phyloP scores from a whole-genome alignment of 1,284 basidiomycete species.

The Athelia psychrophila region DNA sequence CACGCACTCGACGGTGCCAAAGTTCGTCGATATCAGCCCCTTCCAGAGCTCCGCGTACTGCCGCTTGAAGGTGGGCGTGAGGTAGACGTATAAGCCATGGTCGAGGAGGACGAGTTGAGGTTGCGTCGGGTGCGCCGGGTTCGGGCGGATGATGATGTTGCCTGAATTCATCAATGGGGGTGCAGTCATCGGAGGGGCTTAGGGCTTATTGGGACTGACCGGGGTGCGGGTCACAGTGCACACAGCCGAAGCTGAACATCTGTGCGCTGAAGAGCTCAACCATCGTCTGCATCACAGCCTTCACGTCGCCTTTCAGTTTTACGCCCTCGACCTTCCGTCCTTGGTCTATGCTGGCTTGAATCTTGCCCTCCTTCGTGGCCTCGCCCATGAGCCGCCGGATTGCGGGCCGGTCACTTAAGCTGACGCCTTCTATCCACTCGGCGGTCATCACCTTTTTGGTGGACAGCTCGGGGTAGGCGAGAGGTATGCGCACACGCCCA shows the following conservation, averaged over 20 bases:
- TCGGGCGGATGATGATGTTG: conserved; percentile 80
- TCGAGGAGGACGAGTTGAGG: conserved; percentile 87
- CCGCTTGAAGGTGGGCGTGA: conserved; percentile 60
- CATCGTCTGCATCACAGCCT: conserved; percentile 75
- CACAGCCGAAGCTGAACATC: conserved; percentile 89
- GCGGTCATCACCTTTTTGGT: conserved; percentile 81
- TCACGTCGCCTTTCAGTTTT: conserved; percentile 58
- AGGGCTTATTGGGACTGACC: neutral
- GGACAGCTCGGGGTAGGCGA: conserved; percentile 70
- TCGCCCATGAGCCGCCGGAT: conserved; percentile 60
- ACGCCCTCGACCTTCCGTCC: conserved; percentile 21
- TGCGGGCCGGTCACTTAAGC: conserved; percentile 66
- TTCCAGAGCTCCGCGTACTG: conserved; percentile 85
- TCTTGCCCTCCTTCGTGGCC: conserved; percentile 11
- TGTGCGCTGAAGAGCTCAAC: conserved; percentile 80
- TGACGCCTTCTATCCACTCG: conserved; percentile 84
- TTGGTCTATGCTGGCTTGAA: conserved; percentile 10
- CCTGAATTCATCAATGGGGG: no score
- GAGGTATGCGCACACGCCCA: conserved; percentile 76
- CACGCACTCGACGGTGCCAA: conserved; percentile 57
- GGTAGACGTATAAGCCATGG: conserved; percentile 82
- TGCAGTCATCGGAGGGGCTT: no score
- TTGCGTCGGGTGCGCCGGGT: conserved; percentile 53
- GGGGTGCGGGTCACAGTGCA: conserved; percentile 78
- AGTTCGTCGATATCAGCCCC: conserved; percentile 72